phyloP scores from a whole-genome alignment of 2,329 filamentous ascomycete genomes.

The Cercospora zeina region DNA sequence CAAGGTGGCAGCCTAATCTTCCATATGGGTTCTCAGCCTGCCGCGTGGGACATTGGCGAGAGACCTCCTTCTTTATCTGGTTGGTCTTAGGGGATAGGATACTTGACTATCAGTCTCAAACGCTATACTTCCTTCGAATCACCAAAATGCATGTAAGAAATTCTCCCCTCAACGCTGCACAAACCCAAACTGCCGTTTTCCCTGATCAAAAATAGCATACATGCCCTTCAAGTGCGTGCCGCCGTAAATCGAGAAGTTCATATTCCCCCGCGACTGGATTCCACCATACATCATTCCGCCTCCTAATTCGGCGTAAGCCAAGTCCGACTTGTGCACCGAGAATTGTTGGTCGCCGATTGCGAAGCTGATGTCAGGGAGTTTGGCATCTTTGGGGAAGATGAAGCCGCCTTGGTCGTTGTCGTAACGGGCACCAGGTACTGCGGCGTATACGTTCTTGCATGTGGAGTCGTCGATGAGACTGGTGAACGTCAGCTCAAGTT shows the following conservation, averaged over 20 bases:
- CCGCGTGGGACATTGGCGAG: slow-evolving; percentile 28
- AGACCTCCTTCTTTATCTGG: slow-evolving; percentile 26
- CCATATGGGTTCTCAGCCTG: slow-evolving; percentile 23
- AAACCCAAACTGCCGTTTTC: slow-evolving; percentile 60
- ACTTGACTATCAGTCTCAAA: too few relatives aligned
- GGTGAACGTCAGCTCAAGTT: not conserved
- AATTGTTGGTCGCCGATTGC: slow-evolving; percentile 64
- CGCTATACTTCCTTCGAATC: too few relatives aligned
- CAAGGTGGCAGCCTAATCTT: slow-evolving; percentile 28
- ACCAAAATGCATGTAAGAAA: too few relatives aligned
- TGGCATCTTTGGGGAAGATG: slow-evolving; percentile 58
- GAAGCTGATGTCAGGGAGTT: slow-evolving; percentile 63
- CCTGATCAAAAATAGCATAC: slow-evolving; percentile 65
- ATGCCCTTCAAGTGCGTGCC: slow-evolving; percentile 65
- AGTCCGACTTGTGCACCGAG: slow-evolving; percentile 62
- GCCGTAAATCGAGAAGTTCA: slow-evolving; percentile 64
- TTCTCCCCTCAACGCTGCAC: slow-evolving; percentile 47
- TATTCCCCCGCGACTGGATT: slow-evolving; percentile 62
- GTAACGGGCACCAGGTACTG: slow-evolving; percentile 61
- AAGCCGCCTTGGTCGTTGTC: slow-evolving; percentile 51
- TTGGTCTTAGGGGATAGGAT: slow-evolving; percentile 6
- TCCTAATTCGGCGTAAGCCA: slow-evolving; percentile 59
- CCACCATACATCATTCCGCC: slow-evolving; percentile 62
- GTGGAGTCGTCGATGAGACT: slow-evolving; percentile 63
- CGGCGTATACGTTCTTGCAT: slow-evolving; percentile 62